Evolutionary conservation across 192 early-diverging fungal genomes (phyloP).

Genomic region (Umbelopsis ramanniana): DNA sequence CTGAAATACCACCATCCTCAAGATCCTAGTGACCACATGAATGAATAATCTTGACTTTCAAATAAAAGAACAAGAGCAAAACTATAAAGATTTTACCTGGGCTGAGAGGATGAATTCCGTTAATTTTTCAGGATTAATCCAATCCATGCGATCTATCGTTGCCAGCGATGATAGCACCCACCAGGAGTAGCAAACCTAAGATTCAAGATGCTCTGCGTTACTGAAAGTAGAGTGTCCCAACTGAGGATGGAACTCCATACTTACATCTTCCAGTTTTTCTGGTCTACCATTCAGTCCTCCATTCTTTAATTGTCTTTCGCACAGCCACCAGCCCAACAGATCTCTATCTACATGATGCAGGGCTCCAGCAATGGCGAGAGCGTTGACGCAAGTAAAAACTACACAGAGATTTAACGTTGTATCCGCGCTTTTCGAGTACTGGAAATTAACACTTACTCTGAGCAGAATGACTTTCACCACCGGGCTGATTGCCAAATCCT

Average conservation of each 20-base stretch:
- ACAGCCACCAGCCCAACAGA: slow-evolving; percentile 89
- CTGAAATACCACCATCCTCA: slow-evolving; percentile 90
- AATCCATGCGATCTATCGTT: slow-evolving; percentile 79
- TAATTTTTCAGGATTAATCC: slow-evolving; percentile 83
- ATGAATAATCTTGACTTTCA: neutral
- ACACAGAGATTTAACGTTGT: neutral
- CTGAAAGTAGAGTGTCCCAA: neutral
- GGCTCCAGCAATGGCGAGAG: slow-evolving; percentile 79
- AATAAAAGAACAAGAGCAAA: neutral
- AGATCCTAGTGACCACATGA: slow-evolving; percentile 58
- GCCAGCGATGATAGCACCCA: slow-evolving; percentile 92
- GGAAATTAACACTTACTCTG: slow-evolving; percentile 53
- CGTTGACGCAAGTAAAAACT: slow-evolving; percentile 92
- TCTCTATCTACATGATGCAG: slow-evolving; percentile 84
- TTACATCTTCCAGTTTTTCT: slow-evolving; percentile 93
- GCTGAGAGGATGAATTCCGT: slow-evolving; percentile 78
- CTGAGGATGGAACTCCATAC: slow-evolving; percentile 11
- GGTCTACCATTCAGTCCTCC: slow-evolving; percentile 97
- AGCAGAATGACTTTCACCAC: slow-evolving; percentile 91
- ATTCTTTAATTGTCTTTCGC: slow-evolving; percentile 87
- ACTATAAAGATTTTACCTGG: slow-evolving; percentile 53
- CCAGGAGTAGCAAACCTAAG: slow-evolving; percentile 95
- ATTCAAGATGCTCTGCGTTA: neutral
- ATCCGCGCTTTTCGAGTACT: neutral
- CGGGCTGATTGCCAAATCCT: slow-evolving; percentile 88